A percentile compares a stretch with the other conserved stretches of the same genome.
These are phyloP conservation scores for Neophaeococcomyces aloes DNA, from an alignment of 2,329 filamentous ascomycete genomes.

Conservation along the genomic window DNA sequence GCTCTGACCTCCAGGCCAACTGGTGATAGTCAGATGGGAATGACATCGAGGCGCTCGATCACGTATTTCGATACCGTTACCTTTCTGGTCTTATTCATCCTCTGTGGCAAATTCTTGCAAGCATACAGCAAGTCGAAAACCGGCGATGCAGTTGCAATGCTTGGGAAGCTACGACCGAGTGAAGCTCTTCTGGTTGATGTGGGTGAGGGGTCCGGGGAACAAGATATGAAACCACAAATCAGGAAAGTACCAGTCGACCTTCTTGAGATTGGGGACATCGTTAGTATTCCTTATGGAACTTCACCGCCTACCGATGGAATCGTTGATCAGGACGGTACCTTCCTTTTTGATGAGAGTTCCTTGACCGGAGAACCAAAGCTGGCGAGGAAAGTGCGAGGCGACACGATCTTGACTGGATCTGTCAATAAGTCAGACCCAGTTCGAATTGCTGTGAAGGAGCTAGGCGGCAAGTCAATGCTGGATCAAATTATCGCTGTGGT, in stretches of 20 bases:
- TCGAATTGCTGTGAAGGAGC: conserved; percentile 32
- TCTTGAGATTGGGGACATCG: conserved; percentile 62
- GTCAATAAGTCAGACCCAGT: conserved; percentile 39
- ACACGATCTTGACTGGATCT: conserved; percentile 37
- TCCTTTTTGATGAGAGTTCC: conserved; percentile 78
- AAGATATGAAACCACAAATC: conserved; percentile 18
- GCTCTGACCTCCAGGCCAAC: conserved; percentile 35
- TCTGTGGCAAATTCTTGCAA: conserved; percentile 53
- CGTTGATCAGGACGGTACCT: conserved; percentile 42
- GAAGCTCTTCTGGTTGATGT: conserved; percentile 57
- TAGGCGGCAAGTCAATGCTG: conserved; percentile 40
- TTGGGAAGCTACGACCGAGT: conserved; percentile 66
- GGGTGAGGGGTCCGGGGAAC: conserved; percentile 3
- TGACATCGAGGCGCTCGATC: conserved; percentile 10
- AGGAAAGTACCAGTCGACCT: conserved; percentile 52
- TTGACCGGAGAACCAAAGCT: conserved; percentile 53
- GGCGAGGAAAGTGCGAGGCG: conserved; percentile 32
- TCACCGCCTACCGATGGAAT: conserved; percentile 82
- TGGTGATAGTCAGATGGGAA: conserved; percentile 3
- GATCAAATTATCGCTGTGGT: conserved; percentile 41
- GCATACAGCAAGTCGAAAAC: conserved; percentile 86
- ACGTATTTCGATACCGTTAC: conserved; percentile 87
- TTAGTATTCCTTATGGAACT: conserved; percentile 65
- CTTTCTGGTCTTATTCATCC: conserved; percentile 79
- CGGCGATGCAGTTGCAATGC: conserved; percentile 69